These are phyloP conservation scores for Bacterosira constricta DNA, from an alignment of 108 stramenopile species.

Conservation along the genomic window DNA sequence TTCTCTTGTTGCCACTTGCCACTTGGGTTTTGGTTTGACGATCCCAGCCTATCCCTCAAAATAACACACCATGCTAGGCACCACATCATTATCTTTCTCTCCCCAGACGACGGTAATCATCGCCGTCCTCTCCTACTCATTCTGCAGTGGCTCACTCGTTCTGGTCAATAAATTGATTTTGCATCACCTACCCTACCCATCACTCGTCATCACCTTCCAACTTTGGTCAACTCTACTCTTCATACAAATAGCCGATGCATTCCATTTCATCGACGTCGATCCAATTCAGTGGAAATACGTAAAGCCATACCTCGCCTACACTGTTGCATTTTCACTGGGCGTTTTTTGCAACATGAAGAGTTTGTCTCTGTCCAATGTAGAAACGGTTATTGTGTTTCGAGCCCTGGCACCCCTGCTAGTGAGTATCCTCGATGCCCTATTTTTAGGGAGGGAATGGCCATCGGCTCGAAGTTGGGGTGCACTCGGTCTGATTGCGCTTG, in stretches of 20 bases:
- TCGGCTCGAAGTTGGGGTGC: slow-evolving; percentile 64
- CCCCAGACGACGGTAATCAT: slow-evolving; percentile 18
- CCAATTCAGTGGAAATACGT: slow-evolving; percentile 70
- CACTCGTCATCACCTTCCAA: slow-evolving; percentile 76
- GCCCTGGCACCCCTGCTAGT: slow-evolving; percentile 85
- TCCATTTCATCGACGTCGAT: slow-evolving; percentile 63
- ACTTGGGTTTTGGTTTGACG: no score
- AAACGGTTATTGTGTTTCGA: slow-evolving; percentile 93
- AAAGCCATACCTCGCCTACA: slow-evolving; percentile 78
- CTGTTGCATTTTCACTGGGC: slow-evolving; percentile 78
- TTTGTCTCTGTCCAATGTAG: slow-evolving; percentile 82
- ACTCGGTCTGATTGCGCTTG: slow-evolving; percentile 62
- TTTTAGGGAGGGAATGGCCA: slow-evolving; percentile 88
- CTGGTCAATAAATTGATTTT: slow-evolving; percentile 85
- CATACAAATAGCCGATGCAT: slow-evolving; percentile 58
- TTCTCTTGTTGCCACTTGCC: no score
- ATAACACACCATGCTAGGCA: no score
- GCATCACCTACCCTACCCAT: slow-evolving; percentile 75
- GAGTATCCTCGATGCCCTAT: slow-evolving; percentile 78
- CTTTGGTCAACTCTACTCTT: slow-evolving; percentile 65
- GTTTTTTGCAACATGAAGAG: slow-evolving; percentile 89
- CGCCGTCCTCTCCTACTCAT: slow-evolving; percentile 62
- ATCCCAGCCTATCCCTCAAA: no score
- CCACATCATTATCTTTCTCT: no score
- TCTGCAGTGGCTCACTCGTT: slow-evolving; percentile 80